Conservation (phyloP, 1,284 basidiomycete species). For the Pyrrhoderma noxium region DNA sequence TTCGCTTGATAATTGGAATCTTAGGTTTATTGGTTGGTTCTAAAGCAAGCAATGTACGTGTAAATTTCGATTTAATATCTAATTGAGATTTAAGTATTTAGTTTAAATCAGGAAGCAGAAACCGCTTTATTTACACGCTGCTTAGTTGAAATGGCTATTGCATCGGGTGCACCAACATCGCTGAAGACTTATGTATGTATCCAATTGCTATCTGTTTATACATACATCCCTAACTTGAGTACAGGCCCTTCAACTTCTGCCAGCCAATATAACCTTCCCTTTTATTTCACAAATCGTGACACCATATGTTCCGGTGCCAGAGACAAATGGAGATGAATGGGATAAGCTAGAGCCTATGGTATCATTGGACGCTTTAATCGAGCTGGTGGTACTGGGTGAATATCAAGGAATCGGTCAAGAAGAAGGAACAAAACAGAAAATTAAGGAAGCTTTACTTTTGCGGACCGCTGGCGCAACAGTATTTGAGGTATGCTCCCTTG, state of each 20-base stretch:
- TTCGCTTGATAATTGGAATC: constrained; percentile 70
- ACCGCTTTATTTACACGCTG: constrained; percentile 69
- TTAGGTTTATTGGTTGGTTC: constrained; percentile 69
- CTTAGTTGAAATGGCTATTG: constrained; percentile 81
- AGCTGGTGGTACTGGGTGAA: constrained; percentile 69
- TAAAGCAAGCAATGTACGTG: constrained; percentile 62
- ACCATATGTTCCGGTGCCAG: constrained; percentile 76
- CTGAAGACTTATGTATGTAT: constrained; percentile 74
- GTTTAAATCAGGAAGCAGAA: constrained; percentile 42
- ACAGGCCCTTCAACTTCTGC: constrained; percentile 61
- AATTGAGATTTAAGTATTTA: too few species aligned
- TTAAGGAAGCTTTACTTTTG: constrained; percentile 56
- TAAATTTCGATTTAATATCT: background rate
- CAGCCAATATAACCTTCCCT: constrained; percentile 51
- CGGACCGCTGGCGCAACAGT: constrained; percentile 57
- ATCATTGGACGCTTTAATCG: constrained; percentile 69
- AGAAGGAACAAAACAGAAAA: constrained; percentile 37
- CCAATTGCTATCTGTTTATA: background rate
- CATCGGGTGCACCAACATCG: constrained; percentile 83
- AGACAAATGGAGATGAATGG: constrained; percentile 83
- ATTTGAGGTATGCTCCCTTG: constrained; percentile 50
- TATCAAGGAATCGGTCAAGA: constrained; percentile 56
- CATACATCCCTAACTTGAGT: background rate
- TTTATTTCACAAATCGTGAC: constrained; percentile 58
- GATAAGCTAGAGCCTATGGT: constrained; percentile 69